Evolutionary conservation across 2,329 filamentous ascomycete species (phyloP), one percentile per base, ranked within the genome.

Genomic region (Scortechinia acanthostroma): DNA sequence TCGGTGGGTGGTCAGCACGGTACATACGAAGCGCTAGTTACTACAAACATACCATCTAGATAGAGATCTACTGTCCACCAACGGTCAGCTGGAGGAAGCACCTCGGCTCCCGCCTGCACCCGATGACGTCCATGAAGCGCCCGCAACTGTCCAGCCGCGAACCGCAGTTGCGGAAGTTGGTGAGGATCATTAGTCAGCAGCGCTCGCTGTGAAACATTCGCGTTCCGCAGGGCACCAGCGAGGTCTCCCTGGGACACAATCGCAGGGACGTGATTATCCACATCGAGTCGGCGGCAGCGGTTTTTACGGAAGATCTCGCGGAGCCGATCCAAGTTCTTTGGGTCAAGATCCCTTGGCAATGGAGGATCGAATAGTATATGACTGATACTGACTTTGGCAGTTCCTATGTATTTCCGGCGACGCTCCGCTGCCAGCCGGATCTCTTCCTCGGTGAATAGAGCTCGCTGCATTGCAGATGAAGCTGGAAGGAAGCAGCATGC

Each of bases 251-350:
- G 25, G 37, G 51, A 52, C 35, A 62, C 51, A 13, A 58, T 44
- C 3, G 51, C 51, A 47, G 53, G 52, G 45, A 60, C 49, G 50
- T 59, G 51, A 50, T 61, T 59, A 33, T 47, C 30, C 21, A 60
- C 21, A 47, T 59, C 49, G 10, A 30, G 25, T n/a, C 25, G 25
- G 25, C 25, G 25, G n/a, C 25, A 30, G 25, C 10, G 10, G n/a
- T 30, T n/a, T 30, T 30, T 30, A 30, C 25, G 25, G n/a, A 30
- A 30, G 25, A 30, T 30, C 25, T 30, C 25, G n/a, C 25, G n/a
- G 10, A 30, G 25, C n/a, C 25, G 25, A 10, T 30, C 25, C n/a
- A 30, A 10, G n/a, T 30, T 30, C 25, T 30, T 30, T 30, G 10
- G 25, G 25, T 30, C 25, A n/a, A 30, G 10, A 10, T 30, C n/a